Conservation (phyloP, 2,329 filamentous ascomycete genomes). For the Exophiala mesophila region DNA sequence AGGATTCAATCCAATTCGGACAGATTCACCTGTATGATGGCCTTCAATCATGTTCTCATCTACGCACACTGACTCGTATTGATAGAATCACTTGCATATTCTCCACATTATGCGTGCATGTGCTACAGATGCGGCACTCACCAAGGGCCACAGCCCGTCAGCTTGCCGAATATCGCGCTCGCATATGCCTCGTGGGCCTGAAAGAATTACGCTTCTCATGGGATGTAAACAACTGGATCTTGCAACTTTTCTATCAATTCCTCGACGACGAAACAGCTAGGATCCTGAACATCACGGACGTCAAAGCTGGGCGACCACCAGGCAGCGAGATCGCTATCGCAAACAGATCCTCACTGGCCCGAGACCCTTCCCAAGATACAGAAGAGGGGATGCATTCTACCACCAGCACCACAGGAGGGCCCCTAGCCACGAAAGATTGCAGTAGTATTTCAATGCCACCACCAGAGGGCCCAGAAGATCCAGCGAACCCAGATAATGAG, state of each 20-base stretch:
- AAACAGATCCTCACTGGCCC: too few species aligned
- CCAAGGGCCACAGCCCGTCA: constrained; percentile 39
- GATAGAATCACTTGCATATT: too few species aligned
- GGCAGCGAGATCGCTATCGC: too few species aligned
- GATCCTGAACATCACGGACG: constrained; percentile 26
- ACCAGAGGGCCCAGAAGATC: neutral
- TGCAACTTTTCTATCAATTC: constrained; percentile 47
- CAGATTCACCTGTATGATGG: too few species aligned
- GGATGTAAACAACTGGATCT: constrained; percentile 47
- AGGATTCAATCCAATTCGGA: too few species aligned
- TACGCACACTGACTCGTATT: too few species aligned
- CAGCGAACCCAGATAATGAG: neutral
- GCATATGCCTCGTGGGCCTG: constrained; percentile 45
- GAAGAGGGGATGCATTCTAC: neutral
- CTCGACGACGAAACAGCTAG: constrained; percentile 43
- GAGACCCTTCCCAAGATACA: too few species aligned
- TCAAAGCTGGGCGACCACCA: too few species aligned
- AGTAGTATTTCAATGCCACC: neutral
- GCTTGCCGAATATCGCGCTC: constrained; percentile 46
- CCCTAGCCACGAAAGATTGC: neutral
- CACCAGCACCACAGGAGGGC: neutral
- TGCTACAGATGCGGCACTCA: too few species aligned
- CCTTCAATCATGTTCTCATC: too few species aligned
- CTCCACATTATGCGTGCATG: too few species aligned
- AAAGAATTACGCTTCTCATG: constrained; percentile 48